Percentiles rank a stretch among this genome's conserved stretches.
phyloP scores from a whole-genome alignment of 352 stramenopile species.

The Pythium rishiriense region DNA sequence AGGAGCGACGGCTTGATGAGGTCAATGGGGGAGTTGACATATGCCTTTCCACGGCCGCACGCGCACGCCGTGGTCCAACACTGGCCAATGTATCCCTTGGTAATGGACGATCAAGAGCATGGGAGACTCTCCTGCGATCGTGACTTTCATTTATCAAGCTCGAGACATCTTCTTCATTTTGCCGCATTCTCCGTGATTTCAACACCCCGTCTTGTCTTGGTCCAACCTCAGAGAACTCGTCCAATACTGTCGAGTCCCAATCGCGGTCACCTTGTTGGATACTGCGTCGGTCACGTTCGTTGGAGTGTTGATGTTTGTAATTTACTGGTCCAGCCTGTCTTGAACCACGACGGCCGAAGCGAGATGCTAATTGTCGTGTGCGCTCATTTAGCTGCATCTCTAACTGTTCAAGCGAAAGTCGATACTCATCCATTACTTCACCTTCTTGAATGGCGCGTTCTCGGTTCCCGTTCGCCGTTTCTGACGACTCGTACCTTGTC shows the following conservation, averaged over 20 bases:
- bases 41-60: background rate
- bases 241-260: too few species aligned
- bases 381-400: constrained; percentile 3
- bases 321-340: background rate
- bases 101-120: background rate
- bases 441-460: background rate
- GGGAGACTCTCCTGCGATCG: background rate
- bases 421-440: background rate
- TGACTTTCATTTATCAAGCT: too few species aligned
- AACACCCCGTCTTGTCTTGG: too few species aligned
- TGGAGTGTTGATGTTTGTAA: background rate
- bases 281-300: background rate
- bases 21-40: background rate
- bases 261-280: too few species aligned
- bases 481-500: background rate
- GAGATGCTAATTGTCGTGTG: background rate
- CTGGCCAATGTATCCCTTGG: too few species aligned
- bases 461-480: background rate
- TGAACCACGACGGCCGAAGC: background rate
- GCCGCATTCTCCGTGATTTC: too few species aligned
- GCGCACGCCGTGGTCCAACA: too few species aligned
- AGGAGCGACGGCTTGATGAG: too few species aligned
- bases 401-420: constrained; percentile 2
- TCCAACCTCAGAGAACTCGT: too few species aligned
- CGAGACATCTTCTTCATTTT: too few species aligned